phyloP scores from a whole-genome alignment of 352 stramenopile genomes.

The Hyaloperonospora brassicae region DNA sequence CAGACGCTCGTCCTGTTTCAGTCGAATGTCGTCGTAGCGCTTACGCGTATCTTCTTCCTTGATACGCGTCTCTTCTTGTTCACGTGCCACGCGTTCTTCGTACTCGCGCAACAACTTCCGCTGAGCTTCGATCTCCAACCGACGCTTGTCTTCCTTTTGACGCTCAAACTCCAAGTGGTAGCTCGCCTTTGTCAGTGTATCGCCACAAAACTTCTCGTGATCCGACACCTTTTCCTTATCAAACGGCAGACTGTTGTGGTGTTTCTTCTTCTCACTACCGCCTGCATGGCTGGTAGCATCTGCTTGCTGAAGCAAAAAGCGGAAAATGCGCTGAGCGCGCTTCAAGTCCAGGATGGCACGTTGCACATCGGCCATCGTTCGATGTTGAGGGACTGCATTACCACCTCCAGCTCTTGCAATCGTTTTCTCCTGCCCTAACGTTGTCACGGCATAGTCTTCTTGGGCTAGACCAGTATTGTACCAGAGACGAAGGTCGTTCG shows the following conservation, averaged over 20 bases:
- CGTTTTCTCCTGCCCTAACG: constrained; percentile 63
- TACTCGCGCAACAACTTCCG: constrained; percentile 76
- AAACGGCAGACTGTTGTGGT: constrained; percentile 48
- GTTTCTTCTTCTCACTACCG: constrained; percentile 50
- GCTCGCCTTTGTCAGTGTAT: constrained; percentile 81
- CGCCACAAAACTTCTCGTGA: constrained; percentile 81
- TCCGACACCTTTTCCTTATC: constrained; percentile 84
- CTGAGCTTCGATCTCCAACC: constrained; percentile 71
- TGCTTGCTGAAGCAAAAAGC: constrained; percentile 65
- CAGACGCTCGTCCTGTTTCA: constrained; percentile 78
- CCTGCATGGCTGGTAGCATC: constrained; percentile 27
- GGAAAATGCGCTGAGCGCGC: constrained; percentile 76
- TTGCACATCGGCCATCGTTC: constrained; percentile 84
- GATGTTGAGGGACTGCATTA: constrained; percentile 37
- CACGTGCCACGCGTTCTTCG: constrained; percentile 64
- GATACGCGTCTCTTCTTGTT: constrained; percentile 43
- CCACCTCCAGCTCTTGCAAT: constrained; percentile 29
- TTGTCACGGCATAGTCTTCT: constrained; percentile 83
- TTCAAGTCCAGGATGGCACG: constrained; percentile 82
- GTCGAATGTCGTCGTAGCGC: constrained; percentile 56
- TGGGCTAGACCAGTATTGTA: constrained; percentile 83
- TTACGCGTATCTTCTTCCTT: constrained; percentile 56
- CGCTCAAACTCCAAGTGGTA: constrained; percentile 87
- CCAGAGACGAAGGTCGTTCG: constrained; percentile 72
- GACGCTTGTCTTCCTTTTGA: constrained; percentile 80